A percentile compares a stretch with the other conserved stretches of the same genome.
phyloP scores from a whole-genome alignment of 148 eudicot species.

The Bassia scoparia region DNA sequence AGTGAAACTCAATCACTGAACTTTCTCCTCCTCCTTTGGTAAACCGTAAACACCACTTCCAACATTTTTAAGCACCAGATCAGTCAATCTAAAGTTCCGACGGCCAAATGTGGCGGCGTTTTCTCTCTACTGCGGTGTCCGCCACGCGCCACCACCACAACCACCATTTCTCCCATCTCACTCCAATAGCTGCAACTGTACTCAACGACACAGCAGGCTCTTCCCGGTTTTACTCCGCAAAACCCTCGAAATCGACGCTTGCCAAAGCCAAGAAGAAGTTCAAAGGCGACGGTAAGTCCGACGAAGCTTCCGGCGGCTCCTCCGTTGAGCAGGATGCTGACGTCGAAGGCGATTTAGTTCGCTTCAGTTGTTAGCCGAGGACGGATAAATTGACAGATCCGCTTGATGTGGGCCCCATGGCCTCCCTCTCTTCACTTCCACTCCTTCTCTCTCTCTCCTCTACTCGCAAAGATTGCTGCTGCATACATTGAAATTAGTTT shows the following conservation, averaged over 20 bases:
- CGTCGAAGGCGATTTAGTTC: conserved; percentile 36
- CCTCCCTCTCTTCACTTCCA: conserved; percentile 55
- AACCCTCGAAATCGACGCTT: conserved; percentile 31
- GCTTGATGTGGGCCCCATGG: conserved; percentile 89
- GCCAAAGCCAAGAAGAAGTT: conserved; percentile 37
- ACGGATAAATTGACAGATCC: conserved; percentile 56
- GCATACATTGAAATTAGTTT: conserved; percentile 62
- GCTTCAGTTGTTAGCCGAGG: conserved; percentile 48
- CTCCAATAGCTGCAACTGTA: background rate
- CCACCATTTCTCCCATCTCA: background rate
- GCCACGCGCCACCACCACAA: conserved; percentile 24
- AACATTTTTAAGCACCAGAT: background rate
- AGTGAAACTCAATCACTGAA: background rate
- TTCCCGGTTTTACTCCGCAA: conserved; percentile 33
- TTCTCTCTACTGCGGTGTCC: conserved; percentile 37
- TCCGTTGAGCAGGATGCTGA: conserved; percentile 30
- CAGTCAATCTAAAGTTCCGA: conserved; percentile 3
- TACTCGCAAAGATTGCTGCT: conserved; percentile 41
- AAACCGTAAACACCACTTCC: background rate
- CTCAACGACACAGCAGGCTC: conserved; percentile 1
- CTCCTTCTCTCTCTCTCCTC: conserved; percentile 47
- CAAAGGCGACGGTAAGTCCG: conserved; percentile 27
- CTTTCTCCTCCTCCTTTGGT: background rate
- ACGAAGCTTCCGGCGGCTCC: conserved; percentile 26
- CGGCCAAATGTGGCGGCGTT: conserved; percentile 53